Evolutionary conservation across 331 rosid species (phyloP).

Genomic region (Acacia pycnantha): DNA sequence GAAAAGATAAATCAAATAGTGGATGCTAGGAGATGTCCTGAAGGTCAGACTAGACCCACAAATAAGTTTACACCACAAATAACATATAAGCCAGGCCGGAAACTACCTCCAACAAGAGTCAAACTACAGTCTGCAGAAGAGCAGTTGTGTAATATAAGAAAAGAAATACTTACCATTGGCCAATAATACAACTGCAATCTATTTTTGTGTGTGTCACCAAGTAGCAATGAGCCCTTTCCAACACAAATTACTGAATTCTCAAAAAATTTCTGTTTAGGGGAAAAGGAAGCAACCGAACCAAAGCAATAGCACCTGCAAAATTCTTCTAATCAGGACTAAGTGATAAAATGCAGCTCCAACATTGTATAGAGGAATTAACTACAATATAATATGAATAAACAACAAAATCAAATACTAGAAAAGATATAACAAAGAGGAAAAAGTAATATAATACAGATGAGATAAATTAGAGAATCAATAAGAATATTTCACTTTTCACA

Average conservation of each 20-base stretch:
- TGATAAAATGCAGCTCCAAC: background rate
- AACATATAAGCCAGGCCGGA: background rate
- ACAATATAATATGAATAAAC: background rate
- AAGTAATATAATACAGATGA: background rate
- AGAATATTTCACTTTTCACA: background rate
- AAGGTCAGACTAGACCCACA: background rate
- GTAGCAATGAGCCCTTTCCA: conserved; percentile 28
- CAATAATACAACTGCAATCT: conserved; percentile 22
- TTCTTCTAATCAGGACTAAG: conserved; percentile 13
- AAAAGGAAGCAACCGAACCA: conserved; percentile 26
- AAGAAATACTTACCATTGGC: conserved; percentile 54
- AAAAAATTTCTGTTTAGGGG: conserved; percentile 25
- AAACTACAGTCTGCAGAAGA: conserved; percentile 1
- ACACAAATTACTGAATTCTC: conserved; percentile 27
- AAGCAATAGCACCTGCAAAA: conserved; percentile 34
- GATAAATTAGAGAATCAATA: background rate
- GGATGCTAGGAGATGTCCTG: background rate
- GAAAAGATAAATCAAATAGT: background rate
- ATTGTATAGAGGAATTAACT: background rate
- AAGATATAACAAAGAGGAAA: background rate
- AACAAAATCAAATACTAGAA: background rate
- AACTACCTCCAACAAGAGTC: background rate
- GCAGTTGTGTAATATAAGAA: background rate
- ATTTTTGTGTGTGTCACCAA: conserved; percentile 32
- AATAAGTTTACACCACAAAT: background rate